Conservation (phyloP, 176 grass and related monocot genomes). For the Eleusine coracana region DNA sequence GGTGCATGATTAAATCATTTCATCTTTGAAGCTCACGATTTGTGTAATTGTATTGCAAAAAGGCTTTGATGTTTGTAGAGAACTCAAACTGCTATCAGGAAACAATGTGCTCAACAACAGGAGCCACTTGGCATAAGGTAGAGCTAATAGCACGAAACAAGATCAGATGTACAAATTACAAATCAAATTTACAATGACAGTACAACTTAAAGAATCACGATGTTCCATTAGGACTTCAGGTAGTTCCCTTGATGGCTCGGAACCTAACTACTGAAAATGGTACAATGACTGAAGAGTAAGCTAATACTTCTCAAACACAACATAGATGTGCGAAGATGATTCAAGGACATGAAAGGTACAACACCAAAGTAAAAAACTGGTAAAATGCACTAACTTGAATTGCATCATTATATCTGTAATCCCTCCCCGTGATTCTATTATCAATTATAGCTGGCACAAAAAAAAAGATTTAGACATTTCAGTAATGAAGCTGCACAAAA, state of each 20-base stretch:
- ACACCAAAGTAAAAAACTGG: constrained; percentile 34
- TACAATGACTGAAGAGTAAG: constrained; percentile 8
- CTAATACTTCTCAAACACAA: constrained; percentile 31
- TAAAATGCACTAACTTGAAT: constrained; percentile 73
- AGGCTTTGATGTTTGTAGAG: background rate
- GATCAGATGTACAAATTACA: background rate
- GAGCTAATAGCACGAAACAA: background rate
- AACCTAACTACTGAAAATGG: constrained; percentile 1
- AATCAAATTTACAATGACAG: background rate
- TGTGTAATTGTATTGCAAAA: background rate
- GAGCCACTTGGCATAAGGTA: background rate
- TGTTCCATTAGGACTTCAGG: background rate
- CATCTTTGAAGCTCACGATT: background rate
- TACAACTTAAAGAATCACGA: background rate
- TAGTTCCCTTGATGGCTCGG: constrained; percentile 8
- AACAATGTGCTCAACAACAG: background rate
- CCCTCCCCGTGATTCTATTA: constrained; percentile 71
- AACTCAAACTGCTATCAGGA: background rate
- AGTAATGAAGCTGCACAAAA: constrained; percentile 35
- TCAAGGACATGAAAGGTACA: background rate
- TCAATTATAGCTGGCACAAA: constrained; percentile 69
- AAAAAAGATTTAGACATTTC: constrained; percentile 36
- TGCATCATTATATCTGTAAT: constrained; percentile 74
- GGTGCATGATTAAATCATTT: constrained; percentile 13
- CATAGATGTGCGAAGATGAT: background rate